A percentile compares a stretch with the other conserved stretches of the same genome.
Evolutionary conservation across 129 eudicot genomes (phyloP).

Genomic region (Arctium minus): DNA sequence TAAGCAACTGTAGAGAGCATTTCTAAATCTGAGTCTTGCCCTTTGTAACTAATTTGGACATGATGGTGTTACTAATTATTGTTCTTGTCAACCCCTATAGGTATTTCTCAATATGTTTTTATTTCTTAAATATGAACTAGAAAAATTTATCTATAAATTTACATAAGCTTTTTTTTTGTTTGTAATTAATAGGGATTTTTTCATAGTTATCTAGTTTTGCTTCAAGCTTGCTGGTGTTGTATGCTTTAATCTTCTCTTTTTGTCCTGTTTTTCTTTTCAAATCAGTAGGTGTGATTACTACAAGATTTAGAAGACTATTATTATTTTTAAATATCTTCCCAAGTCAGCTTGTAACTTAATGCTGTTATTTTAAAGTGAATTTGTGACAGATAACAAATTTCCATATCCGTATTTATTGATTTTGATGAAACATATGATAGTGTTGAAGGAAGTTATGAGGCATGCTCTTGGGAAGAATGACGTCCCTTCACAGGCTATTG

Average conservation of each 20-base stretch:
- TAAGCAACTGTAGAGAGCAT: constrained; percentile 15
- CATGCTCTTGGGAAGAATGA: too few relatives aligned
- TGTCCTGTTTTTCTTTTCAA: not conserved
- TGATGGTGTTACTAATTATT: not conserved
- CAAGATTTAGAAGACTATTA: not conserved
- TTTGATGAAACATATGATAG: too few relatives aligned
- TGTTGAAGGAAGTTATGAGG: too few relatives aligned
- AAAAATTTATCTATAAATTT: not conserved
- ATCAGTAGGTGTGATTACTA: not conserved
- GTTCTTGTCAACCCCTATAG: not conserved
- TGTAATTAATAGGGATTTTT: not conserved
- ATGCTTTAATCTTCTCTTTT: not conserved
- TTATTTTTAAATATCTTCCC: not conserved
- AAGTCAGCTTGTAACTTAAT: not conserved
- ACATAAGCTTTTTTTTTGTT: not conserved
- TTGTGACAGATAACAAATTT: too few relatives aligned
- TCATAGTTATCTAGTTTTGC: not conserved
- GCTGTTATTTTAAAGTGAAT: not conserved
- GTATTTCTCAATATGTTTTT: not conserved
- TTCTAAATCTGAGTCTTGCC: not conserved
- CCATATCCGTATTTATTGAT: too few relatives aligned
- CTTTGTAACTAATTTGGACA: constrained; percentile 3
- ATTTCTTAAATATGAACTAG: not conserved
- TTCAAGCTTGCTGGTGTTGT: not conserved
- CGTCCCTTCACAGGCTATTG: not conserved